These are phyloP conservation scores for Cornus florida DNA, from an alignment of 148 eudicot species.

Conservation along the genomic window DNA sequence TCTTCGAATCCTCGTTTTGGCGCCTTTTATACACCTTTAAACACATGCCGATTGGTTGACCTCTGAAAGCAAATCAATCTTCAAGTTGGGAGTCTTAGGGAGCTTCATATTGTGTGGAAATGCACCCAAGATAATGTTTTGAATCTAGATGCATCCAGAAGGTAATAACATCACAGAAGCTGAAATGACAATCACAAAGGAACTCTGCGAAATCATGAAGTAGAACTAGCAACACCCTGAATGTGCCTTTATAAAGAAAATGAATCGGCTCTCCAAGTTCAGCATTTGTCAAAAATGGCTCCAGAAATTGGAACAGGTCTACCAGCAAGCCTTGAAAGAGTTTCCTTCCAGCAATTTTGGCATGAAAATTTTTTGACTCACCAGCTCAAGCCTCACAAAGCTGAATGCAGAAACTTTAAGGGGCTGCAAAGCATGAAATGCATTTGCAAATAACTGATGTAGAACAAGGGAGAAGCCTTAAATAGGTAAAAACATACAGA, in stretches of 20 bases:
- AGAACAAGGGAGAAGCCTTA: no score
- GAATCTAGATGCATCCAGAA: no score
- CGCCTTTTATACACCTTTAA: no score
- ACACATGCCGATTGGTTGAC: conserved; percentile 74
- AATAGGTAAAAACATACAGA: no score
- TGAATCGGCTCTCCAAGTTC: conserved; percentile 87
- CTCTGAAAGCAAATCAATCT: conserved; percentile 87
- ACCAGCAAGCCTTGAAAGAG: conserved; percentile 78
- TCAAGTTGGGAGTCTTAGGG: conserved; percentile 86
- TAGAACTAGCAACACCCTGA: conserved; percentile 86
- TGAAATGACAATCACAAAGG: conserved; percentile 91
- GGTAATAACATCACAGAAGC: conserved; percentile 9
- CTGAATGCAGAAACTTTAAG: conserved; percentile 34
- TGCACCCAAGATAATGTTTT: no score
- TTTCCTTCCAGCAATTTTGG: conserved; percentile 80
- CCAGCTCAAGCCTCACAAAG: conserved; percentile 96
- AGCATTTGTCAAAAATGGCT: conserved; percentile 88
- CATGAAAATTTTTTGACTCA: conserved; percentile 93
- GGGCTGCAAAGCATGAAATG: conserved; percentile 89
- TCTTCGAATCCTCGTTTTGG: no score
- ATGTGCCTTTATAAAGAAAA: conserved; percentile 84
- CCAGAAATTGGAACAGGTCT: conserved; percentile 89
- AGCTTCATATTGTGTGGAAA: no score
- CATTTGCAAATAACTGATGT: conserved; percentile 52
- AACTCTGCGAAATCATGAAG: conserved; percentile 96